phyloP scores from a whole-genome alignment of 805 yeast genomes.

The Nakazawaea peltata region DNA sequence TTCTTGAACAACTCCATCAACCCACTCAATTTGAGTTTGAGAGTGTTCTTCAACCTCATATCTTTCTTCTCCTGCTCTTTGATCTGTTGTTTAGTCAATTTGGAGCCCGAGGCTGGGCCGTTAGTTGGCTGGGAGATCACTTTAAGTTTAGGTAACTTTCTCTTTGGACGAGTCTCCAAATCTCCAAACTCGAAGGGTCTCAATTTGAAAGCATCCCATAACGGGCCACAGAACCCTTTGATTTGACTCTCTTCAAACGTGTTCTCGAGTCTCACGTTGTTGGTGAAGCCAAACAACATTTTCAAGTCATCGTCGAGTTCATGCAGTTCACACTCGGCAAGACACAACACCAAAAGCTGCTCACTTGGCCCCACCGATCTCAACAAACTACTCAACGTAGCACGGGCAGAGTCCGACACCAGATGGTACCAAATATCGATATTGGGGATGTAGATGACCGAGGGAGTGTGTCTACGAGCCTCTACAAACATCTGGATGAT shows the following conservation, averaged over 20 bases:
- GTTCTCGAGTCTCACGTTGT: slow-evolving; percentile 32
- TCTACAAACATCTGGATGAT: slow-evolving; percentile 80
- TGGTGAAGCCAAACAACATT: slow-evolving; percentile 51
- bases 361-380: slow-evolving; percentile 66
- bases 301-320: slow-evolving; percentile 37
- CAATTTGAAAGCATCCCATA: slow-evolving; percentile 49
- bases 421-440: slow-evolving; percentile 69
- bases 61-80: slow-evolving; percentile 57
- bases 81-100: slow-evolving; percentile 29
- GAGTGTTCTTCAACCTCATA: slow-evolving; percentile 72
- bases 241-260: slow-evolving; percentile 43
- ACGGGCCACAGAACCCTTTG: slow-evolving; percentile 41
- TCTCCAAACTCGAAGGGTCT: slow-evolving; percentile 71
- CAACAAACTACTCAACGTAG: slow-evolving; percentile 64
- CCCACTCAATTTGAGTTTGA: slow-evolving; percentile 80
- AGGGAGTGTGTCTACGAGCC: slow-evolving; percentile 83
- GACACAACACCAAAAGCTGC: slow-evolving; percentile 63
- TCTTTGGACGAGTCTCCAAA: slow-evolving; percentile 43
- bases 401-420: slow-evolving; percentile 59
- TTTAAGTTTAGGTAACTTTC: slow-evolving; percentile 34
- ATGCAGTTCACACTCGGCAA: slow-evolving; percentile 37
- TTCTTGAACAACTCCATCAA: slow-evolving; percentile 84
- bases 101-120: slow-evolving; percentile 1
- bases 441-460: slow-evolving; percentile 78
- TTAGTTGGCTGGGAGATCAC: slow-evolving; percentile 12